Evolutionary conservation across 1,284 basidiomycete species (phyloP).

Genomic region (Chiua sp.): DNA sequence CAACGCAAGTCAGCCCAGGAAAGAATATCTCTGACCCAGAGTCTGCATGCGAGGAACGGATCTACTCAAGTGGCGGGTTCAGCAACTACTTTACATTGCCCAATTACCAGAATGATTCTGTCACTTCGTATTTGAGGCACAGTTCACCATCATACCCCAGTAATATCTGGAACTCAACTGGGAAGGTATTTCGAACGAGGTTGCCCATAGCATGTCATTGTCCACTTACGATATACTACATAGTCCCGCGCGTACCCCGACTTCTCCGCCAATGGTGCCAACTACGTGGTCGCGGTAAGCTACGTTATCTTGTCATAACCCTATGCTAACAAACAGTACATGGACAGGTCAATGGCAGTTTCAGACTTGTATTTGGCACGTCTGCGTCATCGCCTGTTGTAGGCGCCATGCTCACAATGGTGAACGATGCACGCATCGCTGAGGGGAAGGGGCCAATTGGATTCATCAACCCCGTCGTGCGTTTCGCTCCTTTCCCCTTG

Average conservation of each 20-base stretch:
- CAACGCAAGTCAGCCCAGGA: too few species aligned
- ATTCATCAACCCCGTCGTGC: slow-evolving; percentile 44
- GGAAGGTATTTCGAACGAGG: too few species aligned
- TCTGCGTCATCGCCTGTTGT: slow-evolving; percentile 49
- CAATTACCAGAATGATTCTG: too few species aligned
- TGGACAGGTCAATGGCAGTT: slow-evolving; percentile 39
- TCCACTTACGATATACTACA: neutral
- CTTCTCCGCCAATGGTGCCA: neutral
- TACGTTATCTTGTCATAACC: neutral
- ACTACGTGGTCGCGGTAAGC: slow-evolving; percentile 22
- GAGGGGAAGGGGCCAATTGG: slow-evolving; percentile 43
- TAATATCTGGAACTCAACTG: too few species aligned
- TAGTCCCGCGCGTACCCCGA: slow-evolving; percentile 53
- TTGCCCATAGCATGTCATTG: too few species aligned
- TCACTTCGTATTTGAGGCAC: too few species aligned
- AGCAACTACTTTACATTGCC: too few species aligned
- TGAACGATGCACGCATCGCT: slow-evolving; percentile 53
- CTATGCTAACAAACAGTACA: neutral
- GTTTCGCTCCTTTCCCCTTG: slow-evolving; percentile 1
- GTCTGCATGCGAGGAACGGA: too few species aligned
- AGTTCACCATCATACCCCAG: too few species aligned
- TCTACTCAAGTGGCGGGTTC: too few species aligned
- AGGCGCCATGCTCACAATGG: slow-evolving; percentile 49
- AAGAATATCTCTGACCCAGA: too few species aligned
- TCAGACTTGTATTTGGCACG: slow-evolving; percentile 42